Base-by-base conservation (phyloP, 345 rosid species). In the Acer saccharum region DNA sequence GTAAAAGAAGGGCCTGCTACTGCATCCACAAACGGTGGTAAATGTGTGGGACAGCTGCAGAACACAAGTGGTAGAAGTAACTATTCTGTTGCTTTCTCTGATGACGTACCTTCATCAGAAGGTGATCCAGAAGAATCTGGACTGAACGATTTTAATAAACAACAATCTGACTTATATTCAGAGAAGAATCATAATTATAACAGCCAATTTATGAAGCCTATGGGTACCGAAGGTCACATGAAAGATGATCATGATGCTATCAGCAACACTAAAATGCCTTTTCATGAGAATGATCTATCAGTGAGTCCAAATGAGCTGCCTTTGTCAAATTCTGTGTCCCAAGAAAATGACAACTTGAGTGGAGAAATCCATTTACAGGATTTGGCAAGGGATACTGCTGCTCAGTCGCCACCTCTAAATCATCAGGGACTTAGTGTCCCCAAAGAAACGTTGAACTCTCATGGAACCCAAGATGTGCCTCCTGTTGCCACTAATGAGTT, bases 401-500 rank as follows among this genome's bases (percentile, higher is more conserved):
- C 76, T 67, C 60, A 60, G 27, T 67, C 75, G n/a, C 27, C 43
- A 14, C 78, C 81, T 74, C 35, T 81, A 76, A 72, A 82, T 77
- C 68, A 81, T 68, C 81, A 64, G 76, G 86, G 78, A 35, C 72
- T 74, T 46, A 46, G 79, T 71, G 63, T 68, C 54, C 74, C 79
- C 14, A 83, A 86, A 29, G 87, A 78, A 77, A 67, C 75, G 29
- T 78, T 32, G 72, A 81, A 81, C 48, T 62, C 39, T 57, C 77
- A 77, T 73, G 76, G 69, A 14, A 55, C 70, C 78, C 79, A 81
- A 71, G 84, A 82, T 77, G 84, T 83, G 67, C 73, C 87, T 81
- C 71, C 82, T 80, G 81, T 71, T 84, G 77, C 80, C 79, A 75
- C 80, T 63, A 85, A 82, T 48, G 98, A 91, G 75, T 77, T 87